phyloP scores from a whole-genome alignment of 2,329 filamentous ascomycete species.

The Clarireedia sp. region DNA sequence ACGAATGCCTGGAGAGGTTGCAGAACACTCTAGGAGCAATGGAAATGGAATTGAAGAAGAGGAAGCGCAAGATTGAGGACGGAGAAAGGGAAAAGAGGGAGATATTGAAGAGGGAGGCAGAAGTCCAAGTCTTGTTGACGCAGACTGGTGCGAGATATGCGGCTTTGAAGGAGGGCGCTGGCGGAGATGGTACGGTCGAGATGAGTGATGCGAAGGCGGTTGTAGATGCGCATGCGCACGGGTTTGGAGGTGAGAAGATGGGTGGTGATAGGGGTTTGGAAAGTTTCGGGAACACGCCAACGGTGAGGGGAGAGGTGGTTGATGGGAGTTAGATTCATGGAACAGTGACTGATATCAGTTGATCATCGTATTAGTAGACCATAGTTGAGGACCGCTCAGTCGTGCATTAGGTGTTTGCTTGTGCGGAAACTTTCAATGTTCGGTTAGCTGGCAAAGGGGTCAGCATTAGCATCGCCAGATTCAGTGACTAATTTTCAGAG shows the following conservation, averaged over 20 bases:
- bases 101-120: constrained; percentile 61
- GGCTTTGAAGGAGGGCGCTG: constrained; percentile 42
- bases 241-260: constrained; percentile 8
- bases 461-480: too few species aligned
- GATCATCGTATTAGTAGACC: background rate
- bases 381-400: background rate
- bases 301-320: constrained; percentile 22
- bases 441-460: too few species aligned
- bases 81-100: constrained; percentile 61
- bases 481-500: too few species aligned
- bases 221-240: constrained; percentile 7
- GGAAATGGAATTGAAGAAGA: constrained; percentile 52
- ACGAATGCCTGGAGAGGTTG: constrained; percentile 57
- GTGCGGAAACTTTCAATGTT: too few species aligned
- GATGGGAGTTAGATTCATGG: constrained; percentile 13
- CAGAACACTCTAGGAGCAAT: constrained; percentile 54
- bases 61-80: constrained; percentile 56
- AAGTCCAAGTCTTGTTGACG: constrained; percentile 73
- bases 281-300: constrained; percentile 34
- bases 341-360: background rate
- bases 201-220: constrained; percentile 17
- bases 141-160: constrained; percentile 70
- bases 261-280: constrained; percentile 30
- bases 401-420: too few species aligned
- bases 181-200: constrained; percentile 25